Evolutionary conservation across 2,329 filamentous ascomycete genomes (phyloP).

Genomic region (Stagonosporopsis chrysanthemi): DNA sequence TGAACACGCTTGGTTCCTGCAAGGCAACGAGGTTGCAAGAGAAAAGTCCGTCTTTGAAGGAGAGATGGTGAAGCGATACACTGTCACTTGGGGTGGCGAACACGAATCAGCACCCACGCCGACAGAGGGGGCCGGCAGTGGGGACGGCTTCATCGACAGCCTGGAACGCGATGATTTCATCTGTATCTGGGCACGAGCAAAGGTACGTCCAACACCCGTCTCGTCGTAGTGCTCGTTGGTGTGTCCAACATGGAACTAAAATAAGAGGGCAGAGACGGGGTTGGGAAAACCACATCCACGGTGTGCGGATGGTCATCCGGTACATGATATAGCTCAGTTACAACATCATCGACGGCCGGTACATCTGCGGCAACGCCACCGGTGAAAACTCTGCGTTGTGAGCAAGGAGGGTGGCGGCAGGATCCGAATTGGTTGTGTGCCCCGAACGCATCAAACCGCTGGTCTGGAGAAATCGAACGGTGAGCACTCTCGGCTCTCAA

Average conservation of each 20-base stretch:
- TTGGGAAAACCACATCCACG: slow-evolving; percentile 29
- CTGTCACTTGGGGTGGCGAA: slow-evolving; percentile 23
- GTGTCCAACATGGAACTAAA: neutral
- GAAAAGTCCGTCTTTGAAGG: slow-evolving; percentile 21
- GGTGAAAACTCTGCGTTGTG: slow-evolving; percentile 1
- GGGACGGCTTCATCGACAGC: slow-evolving; percentile 25
- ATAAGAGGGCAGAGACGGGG: slow-evolving; percentile 19
- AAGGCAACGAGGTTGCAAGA: slow-evolving; percentile 29
- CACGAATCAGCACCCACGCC: slow-evolving; percentile 11
- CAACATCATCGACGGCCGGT: neutral
- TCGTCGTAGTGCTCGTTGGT: neutral
- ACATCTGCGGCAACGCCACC: neutral
- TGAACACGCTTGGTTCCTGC: slow-evolving; percentile 30
- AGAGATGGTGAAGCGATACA: slow-evolving; percentile 23
- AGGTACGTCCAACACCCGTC: slow-evolving; percentile 21
- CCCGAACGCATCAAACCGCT: neutral
- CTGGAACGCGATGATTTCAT: slow-evolving; percentile 27
- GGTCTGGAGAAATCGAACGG: neutral
- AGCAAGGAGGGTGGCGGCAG: neutral
- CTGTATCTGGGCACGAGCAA: slow-evolving; percentile 28
- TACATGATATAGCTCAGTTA: slow-evolving; percentile 18
- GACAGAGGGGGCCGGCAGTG: slow-evolving; percentile 24
- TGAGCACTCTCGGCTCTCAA: slow-evolving; percentile 8
- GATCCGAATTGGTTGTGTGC: neutral
- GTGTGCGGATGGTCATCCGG: slow-evolving; percentile 21